Percentiles rank a stretch among this genome's conserved stretches.
Evolutionary conservation across 305 asterid species (phyloP).

Genomic region (Plantago rigida): DNA sequence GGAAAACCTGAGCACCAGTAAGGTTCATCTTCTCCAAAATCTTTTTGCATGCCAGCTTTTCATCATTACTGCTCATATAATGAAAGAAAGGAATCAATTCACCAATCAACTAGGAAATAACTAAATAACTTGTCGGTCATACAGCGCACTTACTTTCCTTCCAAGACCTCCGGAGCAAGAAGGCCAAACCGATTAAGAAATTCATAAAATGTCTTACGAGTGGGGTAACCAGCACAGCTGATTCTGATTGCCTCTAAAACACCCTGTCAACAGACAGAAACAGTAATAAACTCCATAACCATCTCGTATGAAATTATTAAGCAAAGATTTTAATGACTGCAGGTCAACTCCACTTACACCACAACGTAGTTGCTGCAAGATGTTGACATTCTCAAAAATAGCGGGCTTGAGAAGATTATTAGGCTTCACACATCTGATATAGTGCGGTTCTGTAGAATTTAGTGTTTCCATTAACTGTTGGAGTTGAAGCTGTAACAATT

Average conservation of each 20-base stretch:
- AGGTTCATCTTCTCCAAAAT: conserved; percentile 68
- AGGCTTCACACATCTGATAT: conserved; percentile 93
- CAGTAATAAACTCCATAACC: conserved; percentile 16
- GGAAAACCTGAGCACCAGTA: conserved; percentile 70
- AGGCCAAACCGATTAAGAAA: conserved; percentile 74
- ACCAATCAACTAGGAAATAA: conserved; percentile 24
- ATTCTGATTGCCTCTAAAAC: conserved; percentile 91
- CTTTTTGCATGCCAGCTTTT: conserved; percentile 58
- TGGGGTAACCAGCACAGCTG: conserved; percentile 96
- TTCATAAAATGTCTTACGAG: conserved; percentile 80
- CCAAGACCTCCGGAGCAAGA: conserved; percentile 86
- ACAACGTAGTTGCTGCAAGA: conserved; percentile 93
- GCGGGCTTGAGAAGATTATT: conserved; percentile 82
- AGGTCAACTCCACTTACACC: conserved; percentile 58
- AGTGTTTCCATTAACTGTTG: conserved; percentile 85
- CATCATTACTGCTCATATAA: conserved; percentile 52
- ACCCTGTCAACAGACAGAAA: conserved; percentile 48
- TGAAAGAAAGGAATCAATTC: conserved; percentile 23
- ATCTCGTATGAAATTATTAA: conserved; percentile 17
- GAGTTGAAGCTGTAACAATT: conserved; percentile 66
- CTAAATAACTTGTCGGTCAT: conserved; percentile 11
- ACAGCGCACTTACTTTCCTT: conserved; percentile 61
- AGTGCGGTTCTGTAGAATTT: conserved; percentile 88
- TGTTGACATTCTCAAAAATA: conserved; percentile 67
- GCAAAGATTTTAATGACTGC: conserved; percentile 18